phyloP scores from a whole-genome alignment of 2,329 filamentous ascomycete species.

The Sclerotinia minor region DNA sequence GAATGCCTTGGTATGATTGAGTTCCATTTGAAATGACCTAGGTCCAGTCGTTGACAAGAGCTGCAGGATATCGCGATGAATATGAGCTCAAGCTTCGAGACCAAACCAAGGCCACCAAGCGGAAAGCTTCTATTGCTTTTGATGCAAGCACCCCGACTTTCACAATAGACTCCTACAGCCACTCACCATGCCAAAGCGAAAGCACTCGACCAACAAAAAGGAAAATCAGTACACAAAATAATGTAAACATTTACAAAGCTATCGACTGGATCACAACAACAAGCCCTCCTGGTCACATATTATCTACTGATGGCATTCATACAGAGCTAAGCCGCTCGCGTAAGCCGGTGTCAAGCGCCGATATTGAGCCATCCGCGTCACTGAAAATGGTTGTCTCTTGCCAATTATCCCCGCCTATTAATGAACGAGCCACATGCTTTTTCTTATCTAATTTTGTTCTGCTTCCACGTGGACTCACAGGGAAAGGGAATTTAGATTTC shows the following conservation, averaged over 20 bases:
- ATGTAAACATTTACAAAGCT: not conserved
- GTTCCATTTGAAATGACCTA: not conserved
- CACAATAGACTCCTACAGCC: not conserved
- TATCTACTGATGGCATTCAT: not conserved
- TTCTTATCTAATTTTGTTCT: slow-evolving; percentile 61
- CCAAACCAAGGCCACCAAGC: not conserved
- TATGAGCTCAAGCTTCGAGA: slow-evolving; percentile 11
- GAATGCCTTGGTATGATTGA: slow-evolving; percentile 57
- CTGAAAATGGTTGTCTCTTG: slow-evolving; percentile 46
- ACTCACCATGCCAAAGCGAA: not conserved
- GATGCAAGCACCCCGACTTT: not conserved
- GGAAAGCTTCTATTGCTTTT: not conserved
- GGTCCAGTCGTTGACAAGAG: not conserved
- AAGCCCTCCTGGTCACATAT: not conserved
- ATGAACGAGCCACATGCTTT: slow-evolving; percentile 56
- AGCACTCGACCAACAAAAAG: not conserved
- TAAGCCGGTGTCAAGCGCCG: not conserved
- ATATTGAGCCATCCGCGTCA: slow-evolving; percentile 38
- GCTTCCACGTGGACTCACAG: slow-evolving; percentile 51
- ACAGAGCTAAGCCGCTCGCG: too few relatives aligned
- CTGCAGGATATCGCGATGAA: slow-evolving; percentile 15
- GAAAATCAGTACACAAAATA: not conserved
- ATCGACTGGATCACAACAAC: not conserved
- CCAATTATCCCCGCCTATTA: slow-evolving; percentile 48
- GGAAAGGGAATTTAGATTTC: slow-evolving; percentile 58